A percentile compares a stretch with the other conserved stretches of the same genome.
phyloP scores from a whole-genome alignment of 306 rosid genomes.

The Gastrolobium bilobum region DNA sequence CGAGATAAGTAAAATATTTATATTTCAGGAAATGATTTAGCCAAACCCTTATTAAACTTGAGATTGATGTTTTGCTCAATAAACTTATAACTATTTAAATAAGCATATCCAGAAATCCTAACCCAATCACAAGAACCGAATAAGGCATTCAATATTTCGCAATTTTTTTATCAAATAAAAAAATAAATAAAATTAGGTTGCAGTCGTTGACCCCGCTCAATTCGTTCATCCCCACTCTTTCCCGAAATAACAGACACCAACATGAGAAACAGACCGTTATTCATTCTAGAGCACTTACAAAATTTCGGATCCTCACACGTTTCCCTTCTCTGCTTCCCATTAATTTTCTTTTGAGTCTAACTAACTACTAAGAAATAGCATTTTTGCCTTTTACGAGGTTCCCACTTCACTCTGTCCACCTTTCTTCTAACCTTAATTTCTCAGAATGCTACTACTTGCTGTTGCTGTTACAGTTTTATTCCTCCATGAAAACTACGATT shows the following conservation, averaged over 20 bases:
- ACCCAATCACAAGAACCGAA: neutral
- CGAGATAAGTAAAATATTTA: too few relatives aligned
- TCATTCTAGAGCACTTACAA: conserved; percentile 47
- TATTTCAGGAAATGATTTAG: too few relatives aligned
- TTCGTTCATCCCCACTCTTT: conserved; percentile 50
- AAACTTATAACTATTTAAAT: too few relatives aligned
- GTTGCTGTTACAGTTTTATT: conserved; percentile 1
- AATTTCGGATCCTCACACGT: conserved; percentile 60
- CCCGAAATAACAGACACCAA: conserved; percentile 36
- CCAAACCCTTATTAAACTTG: too few relatives aligned
- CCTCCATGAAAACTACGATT: neutral
- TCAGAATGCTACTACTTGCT: neutral
- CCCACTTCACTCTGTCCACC: conserved; percentile 28
- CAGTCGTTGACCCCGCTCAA: conserved; percentile 47
- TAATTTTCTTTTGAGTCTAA: conserved; percentile 28
- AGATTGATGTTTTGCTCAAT: too few relatives aligned
- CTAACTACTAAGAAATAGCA: conserved; percentile 29
- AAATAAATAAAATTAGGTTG: neutral
- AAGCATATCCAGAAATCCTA: too few relatives aligned
- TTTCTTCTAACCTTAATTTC: conserved; percentile 8
- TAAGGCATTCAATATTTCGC: neutral
- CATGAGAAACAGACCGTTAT: conserved; percentile 40
- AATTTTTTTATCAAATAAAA: neutral
- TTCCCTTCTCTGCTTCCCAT: conserved; percentile 45
- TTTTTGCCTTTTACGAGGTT: conserved; percentile 7